These are phyloP conservation scores for Clausena lansium DNA, from an alignment of 345 rosid species.

Conservation along the genomic window DNA sequence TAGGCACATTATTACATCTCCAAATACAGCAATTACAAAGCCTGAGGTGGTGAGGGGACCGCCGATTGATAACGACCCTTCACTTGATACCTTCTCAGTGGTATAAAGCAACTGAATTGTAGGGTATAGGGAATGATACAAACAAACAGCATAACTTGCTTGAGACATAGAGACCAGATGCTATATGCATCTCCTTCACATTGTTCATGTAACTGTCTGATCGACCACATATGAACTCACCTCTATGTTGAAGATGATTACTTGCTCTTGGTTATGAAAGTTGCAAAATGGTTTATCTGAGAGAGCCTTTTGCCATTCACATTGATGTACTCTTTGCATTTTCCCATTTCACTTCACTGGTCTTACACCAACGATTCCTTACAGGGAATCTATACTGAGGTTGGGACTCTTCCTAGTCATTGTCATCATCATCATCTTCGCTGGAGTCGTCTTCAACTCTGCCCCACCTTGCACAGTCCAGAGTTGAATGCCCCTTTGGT, in stretches of 20 bases:
- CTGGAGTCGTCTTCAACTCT: slow-evolving; percentile 77
- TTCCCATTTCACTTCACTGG: slow-evolving; percentile 61
- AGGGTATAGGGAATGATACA: neutral
- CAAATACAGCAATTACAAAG: neutral
- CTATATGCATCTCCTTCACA: neutral
- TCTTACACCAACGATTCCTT: slow-evolving; percentile 69
- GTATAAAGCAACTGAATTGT: neutral
- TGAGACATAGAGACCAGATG: neutral
- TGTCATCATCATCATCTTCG: slow-evolving; percentile 69
- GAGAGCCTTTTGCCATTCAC: neutral
- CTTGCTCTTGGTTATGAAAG: neutral
- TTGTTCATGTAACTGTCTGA: neutral
- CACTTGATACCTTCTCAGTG: neutral
- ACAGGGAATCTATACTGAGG: slow-evolving; percentile 86
- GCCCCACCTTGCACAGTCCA: slow-evolving; percentile 87
- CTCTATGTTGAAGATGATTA: neutral
- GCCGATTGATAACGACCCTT: neutral
- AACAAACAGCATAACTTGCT: neutral
- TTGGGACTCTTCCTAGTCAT: slow-evolving; percentile 54
- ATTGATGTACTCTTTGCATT: neutral
- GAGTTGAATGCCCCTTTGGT: slow-evolving; percentile 92
- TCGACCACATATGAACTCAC: neutral
- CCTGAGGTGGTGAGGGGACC: neutral
- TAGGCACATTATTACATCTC: slow-evolving; percentile 6
- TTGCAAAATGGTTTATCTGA: neutral